Percentiles rank a stretch among this genome's conserved stretches.
phyloP scores from a whole-genome alignment of 2,329 filamentous ascomycete species.

The Neonectria faginata region DNA sequence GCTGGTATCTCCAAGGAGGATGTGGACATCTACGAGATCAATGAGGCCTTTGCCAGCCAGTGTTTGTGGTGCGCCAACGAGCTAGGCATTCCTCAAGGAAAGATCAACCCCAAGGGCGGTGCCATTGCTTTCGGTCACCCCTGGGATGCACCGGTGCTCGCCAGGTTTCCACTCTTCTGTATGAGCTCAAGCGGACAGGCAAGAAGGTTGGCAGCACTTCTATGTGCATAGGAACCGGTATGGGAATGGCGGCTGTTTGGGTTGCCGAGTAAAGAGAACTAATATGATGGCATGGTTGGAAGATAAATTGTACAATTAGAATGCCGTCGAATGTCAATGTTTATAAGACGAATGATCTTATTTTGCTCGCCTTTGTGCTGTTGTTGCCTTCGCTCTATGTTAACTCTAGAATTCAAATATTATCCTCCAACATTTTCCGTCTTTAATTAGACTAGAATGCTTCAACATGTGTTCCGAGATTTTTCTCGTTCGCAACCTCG shows the following conservation, averaged over 20 bases:
- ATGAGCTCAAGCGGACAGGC: conserved; percentile 85
- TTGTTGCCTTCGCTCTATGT: background rate
- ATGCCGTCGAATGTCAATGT: conserved; percentile 29
- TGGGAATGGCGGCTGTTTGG: conserved; percentile 98
- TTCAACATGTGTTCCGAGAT: conserved; percentile 64
- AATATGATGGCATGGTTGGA: conserved; percentile 13
- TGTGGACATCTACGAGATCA: conserved; percentile 98
- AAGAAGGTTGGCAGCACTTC: conserved; percentile 91
- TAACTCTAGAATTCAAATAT: conserved; percentile 30
- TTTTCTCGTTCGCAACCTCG: conserved; percentile 65
- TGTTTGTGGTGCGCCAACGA: conserved; percentile 94
- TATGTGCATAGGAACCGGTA: conserved; percentile 97
- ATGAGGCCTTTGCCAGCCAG: conserved; percentile 97
- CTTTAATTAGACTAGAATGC: conserved; percentile 57
- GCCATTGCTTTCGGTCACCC: conserved; percentile 97
- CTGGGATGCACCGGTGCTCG: conserved; percentile 92
- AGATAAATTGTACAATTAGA: conserved; percentile 45
- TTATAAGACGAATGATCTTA: background rate
- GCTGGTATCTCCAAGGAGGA: conserved; percentile 89
- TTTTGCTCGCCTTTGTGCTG: background rate
- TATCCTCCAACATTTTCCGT: background rate
- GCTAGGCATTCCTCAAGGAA: conserved; percentile 82
- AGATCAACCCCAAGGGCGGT: conserved; percentile 97
- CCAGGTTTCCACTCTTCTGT: conserved; percentile 92
- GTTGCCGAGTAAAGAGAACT: conserved; percentile 80